Conservation (phyloP, 1,139 yeast species). For the Geotrichum klebahnii region DNA sequence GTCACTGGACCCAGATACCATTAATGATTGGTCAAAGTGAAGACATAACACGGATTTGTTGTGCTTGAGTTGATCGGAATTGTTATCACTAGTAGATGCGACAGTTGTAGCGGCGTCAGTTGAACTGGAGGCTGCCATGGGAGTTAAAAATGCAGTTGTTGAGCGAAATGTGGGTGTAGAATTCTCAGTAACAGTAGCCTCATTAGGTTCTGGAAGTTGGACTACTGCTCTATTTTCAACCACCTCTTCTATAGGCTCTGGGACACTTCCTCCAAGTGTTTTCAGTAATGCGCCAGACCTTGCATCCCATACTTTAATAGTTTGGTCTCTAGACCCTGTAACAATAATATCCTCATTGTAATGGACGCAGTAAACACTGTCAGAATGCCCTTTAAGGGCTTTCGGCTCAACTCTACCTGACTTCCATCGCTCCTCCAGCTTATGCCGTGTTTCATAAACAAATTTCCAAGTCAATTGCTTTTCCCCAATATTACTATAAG, state of each 20-base stretch:
- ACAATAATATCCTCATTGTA: slow-evolving; percentile 35
- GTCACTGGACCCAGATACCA: slow-evolving; percentile 41
- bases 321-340: slow-evolving; percentile 40
- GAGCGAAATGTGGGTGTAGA: slow-evolving; percentile 4
- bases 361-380: slow-evolving; percentile 40
- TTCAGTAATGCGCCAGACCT: slow-evolving; percentile 30
- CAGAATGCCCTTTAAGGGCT: slow-evolving; percentile 37
- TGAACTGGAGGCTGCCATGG: no score
- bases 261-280: slow-evolving; percentile 27
- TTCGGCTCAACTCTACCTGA: slow-evolving; percentile 28
- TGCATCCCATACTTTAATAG: slow-evolving; percentile 38
- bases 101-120: not conserved
- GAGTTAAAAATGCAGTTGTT: slow-evolving; percentile 12
- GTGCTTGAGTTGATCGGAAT: slow-evolving; percentile 29
- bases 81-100: not conserved
- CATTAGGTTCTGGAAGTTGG: slow-evolving; percentile 4
- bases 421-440: slow-evolving; percentile 36
- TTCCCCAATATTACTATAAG: not conserved
- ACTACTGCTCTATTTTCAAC: not conserved
- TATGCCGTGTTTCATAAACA: slow-evolving; percentile 31
- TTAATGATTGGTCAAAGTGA: slow-evolving; percentile 34
- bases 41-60: slow-evolving; percentile 39
- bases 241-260: slow-evolving; percentile 7
- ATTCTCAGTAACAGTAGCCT: slow-evolving; percentile 6
- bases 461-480: slow-evolving; percentile 29